Percentiles rank a stretch among this genome's conserved stretches.
Evolutionary conservation across 2,329 filamentous ascomycete genomes (phyloP).

Genomic region (Aspergillus transmontanensis): DNA sequence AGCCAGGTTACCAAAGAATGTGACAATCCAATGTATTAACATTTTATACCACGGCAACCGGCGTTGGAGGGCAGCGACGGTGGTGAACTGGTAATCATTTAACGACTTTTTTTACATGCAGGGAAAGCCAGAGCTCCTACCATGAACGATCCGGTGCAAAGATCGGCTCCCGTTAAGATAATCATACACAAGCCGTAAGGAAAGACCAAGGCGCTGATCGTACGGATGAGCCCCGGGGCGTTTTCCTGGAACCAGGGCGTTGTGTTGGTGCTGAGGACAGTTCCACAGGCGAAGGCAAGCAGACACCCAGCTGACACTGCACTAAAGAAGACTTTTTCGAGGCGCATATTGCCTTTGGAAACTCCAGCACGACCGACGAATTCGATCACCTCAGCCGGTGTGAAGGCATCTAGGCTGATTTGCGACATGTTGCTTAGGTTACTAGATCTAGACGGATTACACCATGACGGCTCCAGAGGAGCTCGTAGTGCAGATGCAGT

Average conservation of each 20-base stretch:
- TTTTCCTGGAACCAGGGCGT: constrained; percentile 54
- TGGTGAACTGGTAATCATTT: constrained; percentile 40
- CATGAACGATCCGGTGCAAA: constrained; percentile 53
- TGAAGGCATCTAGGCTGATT: constrained; percentile 41
- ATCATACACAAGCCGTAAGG: constrained; percentile 55
- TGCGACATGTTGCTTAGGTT: background rate
- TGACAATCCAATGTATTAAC: constrained; percentile 48
- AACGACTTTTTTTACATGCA: too few relatives aligned
- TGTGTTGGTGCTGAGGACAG: constrained; percentile 49
- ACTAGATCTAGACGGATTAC: background rate
- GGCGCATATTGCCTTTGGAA: constrained; percentile 55
- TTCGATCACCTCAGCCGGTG: constrained; percentile 54
- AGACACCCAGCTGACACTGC: constrained; percentile 56
- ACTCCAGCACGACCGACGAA: constrained; percentile 53
- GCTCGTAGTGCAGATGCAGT: background rate
- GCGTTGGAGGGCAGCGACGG: constrained; percentile 48
- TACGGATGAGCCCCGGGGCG: constrained; percentile 51
- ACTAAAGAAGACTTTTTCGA: constrained; percentile 57
- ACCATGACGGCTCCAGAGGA: background rate
- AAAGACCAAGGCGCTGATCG: constrained; percentile 50
- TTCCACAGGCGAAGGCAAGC: constrained; percentile 55
- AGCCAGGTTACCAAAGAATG: constrained; percentile 53
- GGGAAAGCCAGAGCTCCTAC: constrained; percentile 21
- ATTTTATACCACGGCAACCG: constrained; percentile 40
- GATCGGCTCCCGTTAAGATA: constrained; percentile 52